Conservation (phyloP, 2,329 filamentous ascomycete species). For the Emericellopsis atlantica region DNA sequence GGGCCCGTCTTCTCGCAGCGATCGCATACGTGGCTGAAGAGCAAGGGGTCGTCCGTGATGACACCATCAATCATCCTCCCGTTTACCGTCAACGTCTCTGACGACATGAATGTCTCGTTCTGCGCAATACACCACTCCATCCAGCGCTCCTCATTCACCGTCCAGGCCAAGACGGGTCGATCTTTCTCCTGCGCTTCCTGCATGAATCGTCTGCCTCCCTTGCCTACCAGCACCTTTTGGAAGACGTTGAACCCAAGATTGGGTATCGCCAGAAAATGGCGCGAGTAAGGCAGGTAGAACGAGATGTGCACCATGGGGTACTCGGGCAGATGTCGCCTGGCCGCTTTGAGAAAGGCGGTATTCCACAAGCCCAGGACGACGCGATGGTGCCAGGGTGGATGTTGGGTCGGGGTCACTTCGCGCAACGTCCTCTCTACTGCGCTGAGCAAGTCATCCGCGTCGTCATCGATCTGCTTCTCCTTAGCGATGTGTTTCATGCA, state of each 20-base stretch:
- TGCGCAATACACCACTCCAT: slow-evolving; percentile 68
- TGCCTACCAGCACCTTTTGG: slow-evolving; percentile 54
- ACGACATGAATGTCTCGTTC: slow-evolving; percentile 16
- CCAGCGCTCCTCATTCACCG: slow-evolving; percentile 63
- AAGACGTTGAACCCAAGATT: slow-evolving; percentile 70
- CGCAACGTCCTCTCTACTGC: slow-evolving; percentile 53
- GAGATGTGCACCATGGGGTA: slow-evolving; percentile 58
- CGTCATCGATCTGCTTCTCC: slow-evolving; percentile 48
- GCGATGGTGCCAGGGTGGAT: slow-evolving; percentile 53
- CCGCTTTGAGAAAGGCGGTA: slow-evolving; percentile 54
- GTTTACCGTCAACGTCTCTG: neutral
- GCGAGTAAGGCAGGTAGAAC: slow-evolving; percentile 53
- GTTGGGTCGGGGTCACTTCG: slow-evolving; percentile 27
- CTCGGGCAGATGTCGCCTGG: slow-evolving; percentile 45
- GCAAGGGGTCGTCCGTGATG: slow-evolving; percentile 70
- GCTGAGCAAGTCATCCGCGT: slow-evolving; percentile 57
- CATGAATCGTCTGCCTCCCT: slow-evolving; percentile 54
- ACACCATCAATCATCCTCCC: slow-evolving; percentile 54
- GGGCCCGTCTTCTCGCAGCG: slow-evolving; percentile 13
- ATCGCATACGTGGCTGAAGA: slow-evolving; percentile 49
- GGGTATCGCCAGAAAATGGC: slow-evolving; percentile 52
- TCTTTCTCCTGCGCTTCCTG: slow-evolving; percentile 33
- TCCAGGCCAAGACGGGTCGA: slow-evolving; percentile 67
- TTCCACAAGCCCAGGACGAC: slow-evolving; percentile 78
- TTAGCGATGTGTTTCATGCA: neutral